phyloP scores from a whole-genome alignment of 495 filamentous ascomycete species.

The Rusavskia elegans region DNA sequence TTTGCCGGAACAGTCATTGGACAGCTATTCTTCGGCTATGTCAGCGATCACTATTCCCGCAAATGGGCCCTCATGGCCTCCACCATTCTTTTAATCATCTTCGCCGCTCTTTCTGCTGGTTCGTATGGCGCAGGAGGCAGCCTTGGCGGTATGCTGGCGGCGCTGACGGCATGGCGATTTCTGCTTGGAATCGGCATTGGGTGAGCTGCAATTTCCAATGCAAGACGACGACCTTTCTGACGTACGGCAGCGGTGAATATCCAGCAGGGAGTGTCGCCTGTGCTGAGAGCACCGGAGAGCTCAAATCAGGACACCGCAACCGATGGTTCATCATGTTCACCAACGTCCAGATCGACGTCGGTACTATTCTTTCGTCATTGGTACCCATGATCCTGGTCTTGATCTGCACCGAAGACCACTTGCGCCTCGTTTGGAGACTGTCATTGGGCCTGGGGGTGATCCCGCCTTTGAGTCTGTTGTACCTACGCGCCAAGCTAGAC shows the following conservation, averaged over 20 bases:
- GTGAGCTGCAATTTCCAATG: not conserved
- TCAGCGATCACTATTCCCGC: conserved; percentile 69
- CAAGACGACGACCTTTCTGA: not conserved
- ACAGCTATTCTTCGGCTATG: conserved; percentile 67
- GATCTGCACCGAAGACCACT: conserved; percentile 50
- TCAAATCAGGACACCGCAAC: conserved; percentile 66
- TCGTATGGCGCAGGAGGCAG: conserved; percentile 52
- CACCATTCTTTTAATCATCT: conserved; percentile 68
- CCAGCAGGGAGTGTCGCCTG: conserved; percentile 75
- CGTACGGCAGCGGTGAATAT: conserved; percentile 56
- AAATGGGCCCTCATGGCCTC: conserved; percentile 67
- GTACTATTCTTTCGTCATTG: conserved; percentile 60
- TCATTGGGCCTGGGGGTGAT: conserved; percentile 65
- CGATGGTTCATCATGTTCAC: conserved; percentile 90
- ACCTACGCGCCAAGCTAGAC: conserved; percentile 55
- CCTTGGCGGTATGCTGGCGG: conserved; percentile 54
- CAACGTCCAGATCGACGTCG: conserved; percentile 73
- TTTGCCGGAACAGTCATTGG: conserved; percentile 85
- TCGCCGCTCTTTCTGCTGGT: conserved; percentile 65
- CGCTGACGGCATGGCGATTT: conserved; percentile 74
- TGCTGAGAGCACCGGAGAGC: conserved; percentile 69
- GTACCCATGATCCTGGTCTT: conserved; percentile 58
- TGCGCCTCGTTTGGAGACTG: conserved; percentile 60
- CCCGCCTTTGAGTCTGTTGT: conserved; percentile 59
- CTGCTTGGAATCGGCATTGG: conserved; percentile 50